Conservation (phyloP, 2,329 filamentous ascomycete genomes). For the Microsporum ferrugineum region DNA sequence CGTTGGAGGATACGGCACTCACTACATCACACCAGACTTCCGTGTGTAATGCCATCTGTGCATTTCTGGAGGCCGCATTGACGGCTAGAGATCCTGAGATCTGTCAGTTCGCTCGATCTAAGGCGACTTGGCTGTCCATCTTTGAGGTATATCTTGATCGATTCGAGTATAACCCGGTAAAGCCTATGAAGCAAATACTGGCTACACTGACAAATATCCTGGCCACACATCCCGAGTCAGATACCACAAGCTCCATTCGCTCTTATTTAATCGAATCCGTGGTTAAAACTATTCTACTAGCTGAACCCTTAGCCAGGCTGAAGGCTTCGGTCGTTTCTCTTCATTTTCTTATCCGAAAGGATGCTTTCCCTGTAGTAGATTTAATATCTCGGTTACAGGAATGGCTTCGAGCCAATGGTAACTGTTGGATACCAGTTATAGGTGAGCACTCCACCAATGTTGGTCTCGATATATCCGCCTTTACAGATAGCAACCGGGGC, state of each 20-base stretch:
- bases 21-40: conserved; percentile 31
- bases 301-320: conserved; percentile 29
- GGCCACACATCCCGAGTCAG: conserved; percentile 19
- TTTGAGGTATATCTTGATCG: conserved; percentile 32
- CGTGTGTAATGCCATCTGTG: conserved; percentile 35
- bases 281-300: conserved; percentile 29
- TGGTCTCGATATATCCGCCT: conserved; percentile 17
- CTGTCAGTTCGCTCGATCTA: conserved; percentile 24
- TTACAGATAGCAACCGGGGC: conserved; percentile 10
- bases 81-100: conserved; percentile 24
- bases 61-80: conserved; percentile 31
- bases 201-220: conserved; percentile 29
- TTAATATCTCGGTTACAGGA: conserved; percentile 21
- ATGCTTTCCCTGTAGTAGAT: conserved; percentile 23
- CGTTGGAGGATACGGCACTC: conserved; percentile 30
- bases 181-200: conserved; percentile 36
- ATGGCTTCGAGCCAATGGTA: conserved; percentile 27
- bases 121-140: conserved; percentile 29
- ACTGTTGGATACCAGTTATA: conserved; percentile 24
- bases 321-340: conserved; percentile 29
- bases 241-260: conserved; percentile 18
- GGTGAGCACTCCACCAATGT: conserved; percentile 25
- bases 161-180: conserved; percentile 34
- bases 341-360: conserved; percentile 30
- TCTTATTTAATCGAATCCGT: conserved; percentile 19